phyloP scores from a whole-genome alignment of 2,329 filamentous ascomycete genomes.

The Macroventuria anomochaeta region DNA sequence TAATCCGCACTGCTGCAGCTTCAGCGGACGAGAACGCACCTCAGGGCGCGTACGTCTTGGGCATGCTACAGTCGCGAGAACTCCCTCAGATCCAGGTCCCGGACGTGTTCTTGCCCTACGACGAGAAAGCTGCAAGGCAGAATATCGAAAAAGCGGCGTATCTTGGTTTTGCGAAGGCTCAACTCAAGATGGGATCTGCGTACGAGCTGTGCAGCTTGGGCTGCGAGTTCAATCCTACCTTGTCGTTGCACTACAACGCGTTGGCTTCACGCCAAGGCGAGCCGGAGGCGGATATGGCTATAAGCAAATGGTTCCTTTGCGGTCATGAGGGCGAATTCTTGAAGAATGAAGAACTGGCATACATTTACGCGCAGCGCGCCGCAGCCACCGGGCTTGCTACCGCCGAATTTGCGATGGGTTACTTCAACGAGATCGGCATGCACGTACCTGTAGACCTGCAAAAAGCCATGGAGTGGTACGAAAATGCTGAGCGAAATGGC shows the following conservation, averaged over 20 bases:
- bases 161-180: conserved; percentile 92
- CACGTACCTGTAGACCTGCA: conserved; percentile 82
- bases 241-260: conserved; percentile 95
- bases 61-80: conserved; percentile 90
- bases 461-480: conserved; percentile 88
- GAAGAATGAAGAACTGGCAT: conserved; percentile 95
- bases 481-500: conserved; percentile 84
- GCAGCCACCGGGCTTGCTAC: conserved; percentile 82
- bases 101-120: conserved; percentile 70
- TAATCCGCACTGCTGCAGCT: conserved; percentile 83
- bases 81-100: conserved; percentile 89
- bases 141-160: conserved; percentile 98
- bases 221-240: conserved; percentile 91
- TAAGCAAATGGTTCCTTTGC: conserved; percentile 98
- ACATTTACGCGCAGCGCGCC: conserved; percentile 86
- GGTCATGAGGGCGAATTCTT: conserved; percentile 90
- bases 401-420: conserved; percentile 95
- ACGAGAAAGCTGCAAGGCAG: conserved; percentile 75
- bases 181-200: conserved; percentile 94
- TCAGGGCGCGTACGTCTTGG: conserved; percentile 92
- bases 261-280: conserved; percentile 91
- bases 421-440: conserved; percentile 97
- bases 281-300: conserved; percentile 89
- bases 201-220: conserved; percentile 94
- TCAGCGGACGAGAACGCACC: conserved; percentile 95